These are phyloP conservation scores for Grigorovia transvaalensis DNA, from an alignment of 805 yeast genomes.

Conservation along the genomic window DNA sequence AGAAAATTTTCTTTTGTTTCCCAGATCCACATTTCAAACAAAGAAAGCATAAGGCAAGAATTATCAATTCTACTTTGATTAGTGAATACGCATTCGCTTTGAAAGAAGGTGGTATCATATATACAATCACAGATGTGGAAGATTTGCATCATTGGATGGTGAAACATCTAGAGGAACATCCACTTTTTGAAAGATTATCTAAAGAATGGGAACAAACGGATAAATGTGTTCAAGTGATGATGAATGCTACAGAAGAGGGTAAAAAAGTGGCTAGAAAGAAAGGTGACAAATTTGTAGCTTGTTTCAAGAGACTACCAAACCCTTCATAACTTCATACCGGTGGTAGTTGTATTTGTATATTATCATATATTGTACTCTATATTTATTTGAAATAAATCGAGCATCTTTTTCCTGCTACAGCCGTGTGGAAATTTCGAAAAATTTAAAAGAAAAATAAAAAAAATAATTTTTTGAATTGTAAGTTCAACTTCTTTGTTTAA, in stretches of 20 bases:
- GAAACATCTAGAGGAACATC: conserved; percentile 80
- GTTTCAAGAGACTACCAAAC: conserved; percentile 63
- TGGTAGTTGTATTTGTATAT: too few species aligned
- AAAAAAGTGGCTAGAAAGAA: conserved; percentile 87
- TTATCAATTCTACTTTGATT: conserved; percentile 77
- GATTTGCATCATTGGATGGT: conserved; percentile 97
- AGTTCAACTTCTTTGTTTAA: neutral
- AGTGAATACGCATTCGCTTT: conserved; percentile 89
- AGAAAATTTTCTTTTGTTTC: conserved; percentile 94
- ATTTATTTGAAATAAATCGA: too few species aligned
- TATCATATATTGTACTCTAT: too few species aligned
- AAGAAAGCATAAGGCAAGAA: conserved; percentile 94
- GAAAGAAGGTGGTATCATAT: conserved; percentile 76
- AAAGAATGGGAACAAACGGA: conserved; percentile 75
- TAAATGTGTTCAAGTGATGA: conserved; percentile 78
- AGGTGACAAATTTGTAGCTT: conserved; percentile 82
- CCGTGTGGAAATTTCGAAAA: too few species aligned
- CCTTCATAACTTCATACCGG: conserved; percentile 28
- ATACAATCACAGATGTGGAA: conserved; percentile 91
- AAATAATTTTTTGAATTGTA: too few species aligned
- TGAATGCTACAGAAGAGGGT: conserved; percentile 93
- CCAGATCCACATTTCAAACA: conserved; percentile 99
- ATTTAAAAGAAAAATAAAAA: too few species aligned
- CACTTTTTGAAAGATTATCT: conserved; percentile 72
- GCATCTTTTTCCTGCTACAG: too few species aligned